phyloP scores from a whole-genome alignment of 306 rosid species.

The Fragaria vesca region DNA sequence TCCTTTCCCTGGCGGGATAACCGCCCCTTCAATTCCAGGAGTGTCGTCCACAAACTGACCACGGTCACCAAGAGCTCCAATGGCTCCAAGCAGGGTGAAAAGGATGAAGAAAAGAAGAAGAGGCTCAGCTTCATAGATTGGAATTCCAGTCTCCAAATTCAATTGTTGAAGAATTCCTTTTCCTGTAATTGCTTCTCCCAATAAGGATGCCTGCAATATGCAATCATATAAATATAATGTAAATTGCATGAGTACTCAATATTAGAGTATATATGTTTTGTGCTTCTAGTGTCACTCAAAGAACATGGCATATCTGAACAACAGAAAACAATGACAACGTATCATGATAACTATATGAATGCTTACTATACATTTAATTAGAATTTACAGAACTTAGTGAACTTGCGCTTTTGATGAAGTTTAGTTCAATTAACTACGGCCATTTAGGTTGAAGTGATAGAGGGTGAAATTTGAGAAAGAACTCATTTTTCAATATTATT shows the following conservation, averaged over 20 bases:
- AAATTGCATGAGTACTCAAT: neutral
- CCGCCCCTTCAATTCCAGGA: slow-evolving; percentile 54
- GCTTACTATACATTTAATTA: neutral
- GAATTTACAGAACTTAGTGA: neutral
- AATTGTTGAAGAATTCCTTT: slow-evolving; percentile 88
- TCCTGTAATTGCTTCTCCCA: slow-evolving; percentile 91
- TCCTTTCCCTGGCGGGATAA: slow-evolving; percentile 76
- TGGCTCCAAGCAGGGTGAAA: slow-evolving; percentile 95
- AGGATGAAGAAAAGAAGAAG: slow-evolving; percentile 95
- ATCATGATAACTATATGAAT: neutral
- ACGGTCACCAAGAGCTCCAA: slow-evolving; percentile 96
- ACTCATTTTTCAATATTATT: neutral
- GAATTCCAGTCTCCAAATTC: slow-evolving; percentile 91
- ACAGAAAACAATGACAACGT: neutral
- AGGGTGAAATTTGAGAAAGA: no score
- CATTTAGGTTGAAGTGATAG: neutral
- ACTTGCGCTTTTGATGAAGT: neutral
- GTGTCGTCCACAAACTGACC: slow-evolving; percentile 82
- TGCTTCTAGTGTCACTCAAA: neutral
- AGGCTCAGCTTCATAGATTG: slow-evolving; percentile 95
- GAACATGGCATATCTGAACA: neutral
- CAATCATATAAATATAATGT: neutral
- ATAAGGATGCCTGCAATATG: slow-evolving; percentile 67
- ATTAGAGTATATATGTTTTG: neutral
- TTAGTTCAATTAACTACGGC: neutral